Evolutionary conservation across 768 basidiomycete species (phyloP).

Genomic region (Lentinula edodes): DNA sequence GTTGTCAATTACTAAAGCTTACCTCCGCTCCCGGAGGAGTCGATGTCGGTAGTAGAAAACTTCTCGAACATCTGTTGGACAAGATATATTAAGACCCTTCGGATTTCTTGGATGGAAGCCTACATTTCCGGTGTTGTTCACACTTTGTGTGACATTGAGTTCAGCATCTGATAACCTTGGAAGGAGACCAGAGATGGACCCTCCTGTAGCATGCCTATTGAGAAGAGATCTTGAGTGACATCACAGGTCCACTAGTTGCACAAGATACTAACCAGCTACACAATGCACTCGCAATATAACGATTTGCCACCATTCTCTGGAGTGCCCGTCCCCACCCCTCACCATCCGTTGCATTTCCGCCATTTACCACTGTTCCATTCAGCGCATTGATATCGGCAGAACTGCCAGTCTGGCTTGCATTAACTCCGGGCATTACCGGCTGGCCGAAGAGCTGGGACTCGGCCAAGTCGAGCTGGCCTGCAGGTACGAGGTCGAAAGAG

Average conservation of each 20-base stretch:
- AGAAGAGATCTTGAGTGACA: neutral
- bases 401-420: constrained; percentile 46
- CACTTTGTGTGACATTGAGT: constrained; percentile 63
- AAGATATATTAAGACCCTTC: neutral
- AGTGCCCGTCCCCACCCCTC: constrained; percentile 67
- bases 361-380: constrained; percentile 55
- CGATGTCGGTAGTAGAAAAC: constrained; percentile 74
- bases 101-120: constrained; percentile 19
- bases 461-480: constrained; percentile 75
- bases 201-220: constrained; percentile 79
- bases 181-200: constrained; percentile 66
- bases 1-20: neutral
- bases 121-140: constrained; percentile 70
- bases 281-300: constrained; percentile 76
- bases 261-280: constrained; percentile 73
- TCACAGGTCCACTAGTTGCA: neutral
- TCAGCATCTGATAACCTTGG: constrained; percentile 64
- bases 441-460: constrained; percentile 72
- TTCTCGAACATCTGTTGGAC: constrained; percentile 76
- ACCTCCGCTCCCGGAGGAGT: constrained; percentile 75
- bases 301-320: constrained; percentile 72
- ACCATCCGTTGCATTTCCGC: constrained; percentile 48
- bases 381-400: constrained; percentile 56
- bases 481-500: constrained; percentile 64
- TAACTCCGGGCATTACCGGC: constrained; percentile 36